These are phyloP conservation scores for Pneumocystis oryctolagi DNA, from an alignment of 1,139 yeast species.

Conservation along the genomic window DNA sequence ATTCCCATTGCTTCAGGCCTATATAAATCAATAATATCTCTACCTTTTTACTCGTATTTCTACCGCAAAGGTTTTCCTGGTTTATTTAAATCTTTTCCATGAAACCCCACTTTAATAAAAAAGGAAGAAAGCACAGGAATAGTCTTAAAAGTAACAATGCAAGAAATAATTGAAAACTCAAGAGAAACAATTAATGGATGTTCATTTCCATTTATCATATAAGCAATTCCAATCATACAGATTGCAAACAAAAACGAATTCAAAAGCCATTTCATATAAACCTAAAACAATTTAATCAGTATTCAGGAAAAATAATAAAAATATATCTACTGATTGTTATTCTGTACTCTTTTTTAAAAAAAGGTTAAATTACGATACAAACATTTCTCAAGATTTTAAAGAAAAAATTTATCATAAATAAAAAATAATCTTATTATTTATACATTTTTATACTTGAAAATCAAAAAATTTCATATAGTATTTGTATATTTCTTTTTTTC, in stretches of 20 bases:
- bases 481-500: neutral
- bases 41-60: neutral
- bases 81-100: conserved; percentile 73
- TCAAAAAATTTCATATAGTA: neutral
- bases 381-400: neutral
- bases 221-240: neutral
- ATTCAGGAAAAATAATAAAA: neutral
- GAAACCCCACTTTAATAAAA: conserved; percentile 63
- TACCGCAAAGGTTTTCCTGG: conserved; percentile 40
- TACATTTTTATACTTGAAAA: too few relatives aligned
- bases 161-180: conserved; percentile 59
- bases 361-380: neutral
- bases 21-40: neutral
- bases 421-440: too few relatives aligned
- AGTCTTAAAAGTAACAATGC: conserved; percentile 39
- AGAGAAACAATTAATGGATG: conserved; percentile 23
- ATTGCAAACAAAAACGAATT: neutral
- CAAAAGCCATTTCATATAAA: neutral
- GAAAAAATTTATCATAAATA: neutral
- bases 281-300: neutral
- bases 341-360: neutral
- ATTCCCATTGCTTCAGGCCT: conserved; percentile 82
- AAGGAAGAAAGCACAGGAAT: conserved; percentile 55
- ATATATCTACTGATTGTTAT: neutral
- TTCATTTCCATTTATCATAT: neutral